A percentile compares a stretch with the other conserved stretches of the same genome.
phyloP scores from a whole-genome alignment of 202 grass and related monocot species.

The Eragrostis tef region DNA sequence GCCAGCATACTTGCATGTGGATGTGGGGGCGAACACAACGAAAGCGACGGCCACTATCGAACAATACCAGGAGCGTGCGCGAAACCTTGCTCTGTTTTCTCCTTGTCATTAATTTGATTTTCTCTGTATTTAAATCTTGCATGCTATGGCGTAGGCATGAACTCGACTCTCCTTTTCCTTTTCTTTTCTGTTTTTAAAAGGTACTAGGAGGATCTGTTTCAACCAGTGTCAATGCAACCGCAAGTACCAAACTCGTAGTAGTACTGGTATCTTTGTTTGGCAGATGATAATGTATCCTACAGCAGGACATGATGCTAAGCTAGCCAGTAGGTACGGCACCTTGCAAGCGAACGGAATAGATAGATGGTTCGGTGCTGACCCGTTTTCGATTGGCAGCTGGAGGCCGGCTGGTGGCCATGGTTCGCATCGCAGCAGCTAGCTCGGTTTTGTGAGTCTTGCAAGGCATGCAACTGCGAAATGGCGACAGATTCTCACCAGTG shows the following conservation, averaged over 20 bases:
- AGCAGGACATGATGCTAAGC: no score
- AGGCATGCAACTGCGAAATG: conserved; percentile 35
- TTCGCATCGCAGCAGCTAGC: background rate
- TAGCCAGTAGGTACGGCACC: background rate
- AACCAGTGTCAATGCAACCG: no score
- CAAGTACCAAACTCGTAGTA: background rate
- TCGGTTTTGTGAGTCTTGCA: conserved; percentile 21
- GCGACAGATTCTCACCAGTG: background rate
- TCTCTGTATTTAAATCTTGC: no score
- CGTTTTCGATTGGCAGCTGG: background rate
- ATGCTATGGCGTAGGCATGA: background rate
- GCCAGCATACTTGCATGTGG: no score
- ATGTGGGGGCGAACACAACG: background rate
- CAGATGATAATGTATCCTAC: background rate
- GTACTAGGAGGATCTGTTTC: no score
- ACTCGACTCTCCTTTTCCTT: no score
- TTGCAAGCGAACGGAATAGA: background rate
- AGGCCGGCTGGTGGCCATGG: background rate
- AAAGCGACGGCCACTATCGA: background rate
- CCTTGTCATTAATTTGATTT: no score
- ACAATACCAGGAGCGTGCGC: background rate
- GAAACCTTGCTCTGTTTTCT: background rate
- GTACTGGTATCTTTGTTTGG: background rate
- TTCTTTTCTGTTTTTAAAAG: no score
- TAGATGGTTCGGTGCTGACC: background rate